Evolutionary conservation across 2,329 filamentous ascomycete genomes (phyloP).

Genomic region (Colletotrichum sublineola): DNA sequence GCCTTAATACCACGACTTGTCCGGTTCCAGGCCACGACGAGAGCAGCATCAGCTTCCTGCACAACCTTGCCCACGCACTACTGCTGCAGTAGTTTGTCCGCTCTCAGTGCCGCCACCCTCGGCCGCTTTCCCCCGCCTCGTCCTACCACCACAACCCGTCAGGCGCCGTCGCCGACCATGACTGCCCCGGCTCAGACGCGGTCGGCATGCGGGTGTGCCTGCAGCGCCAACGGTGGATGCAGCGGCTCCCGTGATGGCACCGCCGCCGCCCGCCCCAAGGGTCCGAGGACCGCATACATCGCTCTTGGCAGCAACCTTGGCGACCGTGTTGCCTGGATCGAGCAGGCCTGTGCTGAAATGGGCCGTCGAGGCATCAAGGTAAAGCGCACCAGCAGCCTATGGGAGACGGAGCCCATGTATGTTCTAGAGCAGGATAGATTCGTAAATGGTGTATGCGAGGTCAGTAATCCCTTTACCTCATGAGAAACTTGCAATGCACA

Average conservation of each 20-base stretch:
- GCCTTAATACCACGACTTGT: slow-evolving; percentile 35
- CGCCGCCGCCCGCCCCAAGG: slow-evolving; percentile 42
- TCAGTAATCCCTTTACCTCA: slow-evolving; percentile 57
- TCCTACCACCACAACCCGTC: slow-evolving; percentile 15
- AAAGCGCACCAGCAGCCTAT: slow-evolving; percentile 85
- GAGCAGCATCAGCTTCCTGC: slow-evolving; percentile 23
- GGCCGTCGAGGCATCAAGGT: slow-evolving; percentile 79
- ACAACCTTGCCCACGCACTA: slow-evolving; percentile 20
- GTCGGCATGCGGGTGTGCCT: slow-evolving; percentile 51
- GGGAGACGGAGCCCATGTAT: slow-evolving; percentile 98
- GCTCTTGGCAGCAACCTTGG: slow-evolving; percentile 95
- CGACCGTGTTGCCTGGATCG: slow-evolving; percentile 86
- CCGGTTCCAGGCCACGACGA: slow-evolving; percentile 30
- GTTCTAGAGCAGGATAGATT: slow-evolving; percentile 90
- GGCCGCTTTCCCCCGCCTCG: slow-evolving; percentile 23
- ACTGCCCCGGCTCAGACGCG: slow-evolving; percentile 40
- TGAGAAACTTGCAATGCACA: background rate
- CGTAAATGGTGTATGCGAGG: slow-evolving; percentile 93
- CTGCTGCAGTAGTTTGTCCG: slow-evolving; percentile 18
- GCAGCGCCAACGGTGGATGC: slow-evolving; percentile 51
- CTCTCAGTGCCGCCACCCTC: slow-evolving; percentile 9
- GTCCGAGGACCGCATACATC: slow-evolving; percentile 75
- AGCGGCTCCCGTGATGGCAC: slow-evolving; percentile 30
- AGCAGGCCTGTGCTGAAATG: slow-evolving; percentile 85
- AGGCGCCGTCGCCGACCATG: slow-evolving; percentile 29